Evolutionary conservation across 2,329 filamentous ascomycete genomes (phyloP), one percentile per base, ranked within the genome.

Genomic region (Periconia sp.): DNA sequence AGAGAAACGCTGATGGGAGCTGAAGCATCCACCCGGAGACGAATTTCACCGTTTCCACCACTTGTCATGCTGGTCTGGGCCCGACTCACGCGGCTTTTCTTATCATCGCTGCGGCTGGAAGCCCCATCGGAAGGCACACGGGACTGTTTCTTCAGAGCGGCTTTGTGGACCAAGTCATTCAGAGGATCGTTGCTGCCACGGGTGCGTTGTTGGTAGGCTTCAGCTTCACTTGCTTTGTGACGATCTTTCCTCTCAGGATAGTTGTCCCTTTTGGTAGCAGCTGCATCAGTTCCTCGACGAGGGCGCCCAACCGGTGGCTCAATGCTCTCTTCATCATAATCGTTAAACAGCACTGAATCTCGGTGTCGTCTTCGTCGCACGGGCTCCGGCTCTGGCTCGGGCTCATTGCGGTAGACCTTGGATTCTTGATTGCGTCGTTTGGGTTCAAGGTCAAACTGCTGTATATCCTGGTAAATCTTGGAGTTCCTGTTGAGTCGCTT

Each of bases 1-100:
- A 74, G 66, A 18, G 67, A 64, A 35, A 74, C 60, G 40, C 63
- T 71, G 33, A 72, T 59, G 30, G 66, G 65, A 19, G 65, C 64
- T 23, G 68, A 64, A 17, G 67, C 64, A 50, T 69, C 69, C 13
- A 74, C 62, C n/a, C 65, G 63, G 20, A 74, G 64, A 33, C 69
- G 69, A 46, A 74, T 70, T 50, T 73, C 71, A 17, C 69, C 70
- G 31, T 66, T 66, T 7, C 44, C 53, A 14, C 53, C 60, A 44
- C 62, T 69, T 11, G 67, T 70, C 45, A 68, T 50, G 15, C 61
- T 60, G 14, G 68, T 70, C 5, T 59, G 65, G 37, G 62, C 60
- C 42, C 63, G 62, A 46, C 63, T 65, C 49, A 65, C 49, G 33
- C 61, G 60, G 46, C 61, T 71, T 41, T 62, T 58, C 46, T 58